Evolutionary conservation across 2,329 filamentous ascomycete species (phyloP), one percentile per base, ranked within the genome.

Genomic region (Aspergillus jensenii): DNA sequence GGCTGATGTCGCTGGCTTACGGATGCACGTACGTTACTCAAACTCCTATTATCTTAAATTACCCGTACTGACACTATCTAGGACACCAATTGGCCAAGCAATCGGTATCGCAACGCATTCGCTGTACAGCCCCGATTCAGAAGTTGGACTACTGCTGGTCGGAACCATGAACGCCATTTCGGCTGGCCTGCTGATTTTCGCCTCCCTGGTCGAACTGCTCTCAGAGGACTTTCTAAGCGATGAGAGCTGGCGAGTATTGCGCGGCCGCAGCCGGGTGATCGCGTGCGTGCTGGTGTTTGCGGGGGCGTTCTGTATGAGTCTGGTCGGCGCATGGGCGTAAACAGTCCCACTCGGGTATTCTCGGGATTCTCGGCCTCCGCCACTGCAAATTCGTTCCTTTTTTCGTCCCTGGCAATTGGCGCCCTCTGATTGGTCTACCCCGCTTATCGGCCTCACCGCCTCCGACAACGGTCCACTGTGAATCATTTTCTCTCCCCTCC

Each of bases 141-240:
- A 90, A 71, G 83, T 85, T 0, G 90, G 90, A 0, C 77, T 93
- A 33, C 78, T 93, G 12, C 84, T 93, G 69, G 90, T 93, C 2
- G 90, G 90, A 14, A 83, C 89, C 65, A 93, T 93, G 89, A 93
- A 93, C 65, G 89, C 89, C 49, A 87, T 93, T 39, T 91, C 88
- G 0, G 85, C 87, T n/a, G 90, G 90, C 0, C 78, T 93, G 40
- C 74, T 93, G 37, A 79, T 93, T 6, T 93, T 91, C 67, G 89
- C 90, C 0, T 90, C 89, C 0, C 76, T 93, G 21, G 89, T 93
- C 1, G 89, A 93, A 74, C 77, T 93, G 15, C 80, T 93, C 58
- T 87, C 89, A 0, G 90, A 93, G 71, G 90, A 93, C 68, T 93
- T 93, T 62, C 70, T 92, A 59, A 86, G 84, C 12, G 88, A 91